These are phyloP conservation scores for Penicillium argentinense DNA, from an alignment of 495 filamentous ascomycete genomes.

Conservation along the genomic window DNA sequence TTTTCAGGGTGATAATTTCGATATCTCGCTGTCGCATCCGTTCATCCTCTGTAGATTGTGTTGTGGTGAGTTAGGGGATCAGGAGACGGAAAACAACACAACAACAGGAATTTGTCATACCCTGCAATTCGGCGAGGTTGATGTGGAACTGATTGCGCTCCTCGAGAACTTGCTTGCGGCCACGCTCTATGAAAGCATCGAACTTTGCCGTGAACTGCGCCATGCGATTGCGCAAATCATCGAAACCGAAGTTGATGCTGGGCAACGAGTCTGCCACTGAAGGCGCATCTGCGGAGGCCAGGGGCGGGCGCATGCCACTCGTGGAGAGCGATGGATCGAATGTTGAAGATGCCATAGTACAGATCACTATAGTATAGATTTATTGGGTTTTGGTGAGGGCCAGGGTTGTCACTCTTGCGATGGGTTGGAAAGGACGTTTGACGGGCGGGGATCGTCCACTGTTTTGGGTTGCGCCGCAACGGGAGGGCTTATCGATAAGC, in stretches of 20 bases:
- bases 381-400: too few species aligned
- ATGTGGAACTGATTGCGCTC: conserved; percentile 92
- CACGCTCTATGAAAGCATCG: conserved; percentile 89
- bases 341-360: conserved; percentile 37
- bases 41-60: conserved; percentile 67
- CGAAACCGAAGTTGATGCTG: conserved; percentile 92
- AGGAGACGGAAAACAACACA: too few species aligned
- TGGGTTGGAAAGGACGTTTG: too few species aligned
- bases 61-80: conserved; percentile 19
- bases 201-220: conserved; percentile 87
- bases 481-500: conserved; percentile 24
- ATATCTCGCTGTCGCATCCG: conserved; percentile 86
- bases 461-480: conserved; percentile 39
- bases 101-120: conserved; percentile 50
- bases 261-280: conserved; percentile 82
- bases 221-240: conserved; percentile 94
- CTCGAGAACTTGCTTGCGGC: conserved; percentile 82
- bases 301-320: conserved; percentile 69
- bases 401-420: too few species aligned
- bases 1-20: conserved; percentile 77
- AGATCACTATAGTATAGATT: neutral
- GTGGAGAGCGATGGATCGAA: conserved; percentile 79
- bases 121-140: conserved; percentile 85
- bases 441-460: conserved; percentile 9
- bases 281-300: conserved; percentile 54